Conservation (phyloP, 108 stramenopile species). For the Cyclotella atomus region DNA sequence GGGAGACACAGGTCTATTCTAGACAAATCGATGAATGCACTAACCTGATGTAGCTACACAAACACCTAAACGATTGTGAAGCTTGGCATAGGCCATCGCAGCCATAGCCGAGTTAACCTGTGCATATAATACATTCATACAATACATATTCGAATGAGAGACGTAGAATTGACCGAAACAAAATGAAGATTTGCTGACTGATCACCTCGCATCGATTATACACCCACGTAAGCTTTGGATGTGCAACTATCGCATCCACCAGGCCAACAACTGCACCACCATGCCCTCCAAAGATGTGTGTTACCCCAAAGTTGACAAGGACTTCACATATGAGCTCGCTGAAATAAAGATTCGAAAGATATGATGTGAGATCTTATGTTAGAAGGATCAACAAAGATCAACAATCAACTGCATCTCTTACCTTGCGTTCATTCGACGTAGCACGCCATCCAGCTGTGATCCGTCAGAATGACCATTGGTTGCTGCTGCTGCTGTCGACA, state of each 20-base stretch:
- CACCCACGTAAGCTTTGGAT: constrained; percentile 53
- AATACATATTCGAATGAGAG: background rate
- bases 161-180: background rate
- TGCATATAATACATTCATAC: background rate
- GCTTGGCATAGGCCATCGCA: constrained; percentile 58
- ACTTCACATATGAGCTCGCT: constrained; percentile 31
- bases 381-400: background rate
- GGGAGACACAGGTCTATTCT: no score
- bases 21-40: no score
- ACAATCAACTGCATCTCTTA: background rate
- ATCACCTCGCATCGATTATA: constrained; percentile 48
- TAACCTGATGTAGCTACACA: constrained; percentile 53
- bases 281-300: constrained; percentile 52
- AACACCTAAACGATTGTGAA: constrained; percentile 44
- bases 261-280: constrained; percentile 56
- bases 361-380: background rate
- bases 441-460: background rate
- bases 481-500: background rate
- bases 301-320: constrained; percentile 22
- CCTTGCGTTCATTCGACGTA: constrained; percentile 6
- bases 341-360: background rate
- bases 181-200: background rate
- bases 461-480: background rate
- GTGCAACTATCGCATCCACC: constrained; percentile 47
- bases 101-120: constrained; percentile 33